phyloP scores from a whole-genome alignment of 768 basidiomycete genomes.

The Tephrocybe sp. region DNA sequence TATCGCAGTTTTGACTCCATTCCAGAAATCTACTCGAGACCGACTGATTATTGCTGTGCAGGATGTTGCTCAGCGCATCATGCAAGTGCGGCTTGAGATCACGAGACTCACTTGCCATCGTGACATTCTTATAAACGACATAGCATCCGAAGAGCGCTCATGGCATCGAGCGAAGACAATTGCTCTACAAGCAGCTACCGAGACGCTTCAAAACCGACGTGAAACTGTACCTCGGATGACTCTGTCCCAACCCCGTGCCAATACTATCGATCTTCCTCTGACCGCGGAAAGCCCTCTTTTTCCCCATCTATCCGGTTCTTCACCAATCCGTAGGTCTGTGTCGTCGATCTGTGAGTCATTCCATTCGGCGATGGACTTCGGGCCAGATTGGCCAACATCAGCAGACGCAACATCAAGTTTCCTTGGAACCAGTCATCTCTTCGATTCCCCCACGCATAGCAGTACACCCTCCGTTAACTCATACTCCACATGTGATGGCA shows the following conservation, averaged over 20 bases:
- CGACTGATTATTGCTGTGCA: constrained; percentile 64
- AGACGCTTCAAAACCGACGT: constrained; percentile 52
- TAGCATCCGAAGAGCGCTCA: constrained; percentile 67
- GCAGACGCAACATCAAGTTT: constrained; percentile 37
- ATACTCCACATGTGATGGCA: constrained; percentile 23
- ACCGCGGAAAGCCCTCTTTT: neutral
- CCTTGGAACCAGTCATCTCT: constrained; percentile 27
- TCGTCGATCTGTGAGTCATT: constrained; percentile 60
- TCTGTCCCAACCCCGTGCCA: constrained; percentile 30
- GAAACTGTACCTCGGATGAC: constrained; percentile 38
- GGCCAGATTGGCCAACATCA: constrained; percentile 46
- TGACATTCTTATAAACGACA: constrained; percentile 70
- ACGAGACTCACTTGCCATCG: constrained; percentile 75
- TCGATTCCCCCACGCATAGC: constrained; percentile 35
- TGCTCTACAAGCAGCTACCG: constrained; percentile 74
- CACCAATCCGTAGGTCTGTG: constrained; percentile 37
- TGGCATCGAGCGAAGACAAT: constrained; percentile 66
- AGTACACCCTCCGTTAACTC: constrained; percentile 33
- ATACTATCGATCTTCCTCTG: constrained; percentile 6
- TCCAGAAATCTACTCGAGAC: constrained; percentile 82
- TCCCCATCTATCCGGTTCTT: constrained; percentile 18
- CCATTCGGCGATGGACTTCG: constrained; percentile 65
- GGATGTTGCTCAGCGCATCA: constrained; percentile 62
- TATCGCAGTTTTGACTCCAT: constrained; percentile 83
- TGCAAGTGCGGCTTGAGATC: constrained; percentile 68